Evolutionary conservation across 148 eudicot species (phyloP).

Genomic region (Agrostemma githago): DNA sequence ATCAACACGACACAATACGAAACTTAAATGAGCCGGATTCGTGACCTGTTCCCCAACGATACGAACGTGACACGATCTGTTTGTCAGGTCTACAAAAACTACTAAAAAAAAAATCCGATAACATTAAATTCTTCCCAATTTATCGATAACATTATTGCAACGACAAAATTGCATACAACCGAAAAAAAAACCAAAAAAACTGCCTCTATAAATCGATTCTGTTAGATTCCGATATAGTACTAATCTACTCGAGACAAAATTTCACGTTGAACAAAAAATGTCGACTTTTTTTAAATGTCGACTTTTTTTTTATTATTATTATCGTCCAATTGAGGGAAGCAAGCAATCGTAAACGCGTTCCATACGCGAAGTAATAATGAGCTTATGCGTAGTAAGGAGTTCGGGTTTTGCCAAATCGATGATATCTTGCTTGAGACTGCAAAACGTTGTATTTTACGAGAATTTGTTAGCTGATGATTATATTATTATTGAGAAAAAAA

Average conservation of each 20-base stretch:
- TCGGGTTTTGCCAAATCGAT: conserved; percentile 77
- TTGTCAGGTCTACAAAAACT: too few species aligned
- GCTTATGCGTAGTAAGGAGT: conserved; percentile 58
- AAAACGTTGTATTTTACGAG: background rate
- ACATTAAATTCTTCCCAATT: too few species aligned
- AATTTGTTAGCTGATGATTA: background rate
- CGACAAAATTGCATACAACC: too few species aligned
- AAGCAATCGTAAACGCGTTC: conserved; percentile 83
- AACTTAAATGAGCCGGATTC: too few species aligned
- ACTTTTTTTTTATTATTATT: background rate
- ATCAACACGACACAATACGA: too few species aligned
- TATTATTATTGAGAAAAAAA: background rate
- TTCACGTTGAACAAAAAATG: background rate
- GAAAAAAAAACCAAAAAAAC: too few species aligned
- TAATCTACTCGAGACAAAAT: background rate
- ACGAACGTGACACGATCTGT: too few species aligned
- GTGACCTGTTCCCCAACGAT: too few species aligned
- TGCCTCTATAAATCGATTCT: too few species aligned
- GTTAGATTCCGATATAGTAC: background rate
- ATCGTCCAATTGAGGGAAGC: conserved; percentile 53
- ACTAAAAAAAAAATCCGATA: too few species aligned
- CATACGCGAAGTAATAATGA: conserved; percentile 73
- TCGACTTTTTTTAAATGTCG: background rate
- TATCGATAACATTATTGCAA: too few species aligned
- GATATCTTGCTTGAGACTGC: conserved; percentile 86